Conservation (phyloP, 2,329 filamentous ascomycete genomes). For the Calcarisporium arbuscula region DNA sequence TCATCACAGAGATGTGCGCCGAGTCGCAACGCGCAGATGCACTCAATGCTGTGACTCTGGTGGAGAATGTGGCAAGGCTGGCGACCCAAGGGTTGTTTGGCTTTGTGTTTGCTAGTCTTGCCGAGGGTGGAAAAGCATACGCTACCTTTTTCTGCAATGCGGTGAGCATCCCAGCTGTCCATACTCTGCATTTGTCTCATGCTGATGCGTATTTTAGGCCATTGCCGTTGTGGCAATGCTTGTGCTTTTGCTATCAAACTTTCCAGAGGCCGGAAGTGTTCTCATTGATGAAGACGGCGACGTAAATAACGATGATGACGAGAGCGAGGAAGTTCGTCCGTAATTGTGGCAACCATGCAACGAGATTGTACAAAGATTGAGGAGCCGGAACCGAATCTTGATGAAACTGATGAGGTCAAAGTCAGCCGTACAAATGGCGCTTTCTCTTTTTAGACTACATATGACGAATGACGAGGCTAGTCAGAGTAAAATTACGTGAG, state of each 20-base stretch:
- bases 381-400: too few species aligned
- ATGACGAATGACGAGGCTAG: too few species aligned
- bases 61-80: constrained; percentile 62
- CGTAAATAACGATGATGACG: neutral
- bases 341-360: too few species aligned
- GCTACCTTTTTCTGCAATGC: constrained; percentile 64
- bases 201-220: constrained; percentile 25
- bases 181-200: neutral
- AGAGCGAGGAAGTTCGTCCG: too few species aligned
- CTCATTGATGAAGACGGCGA: constrained; percentile 23
- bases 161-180: constrained; percentile 26
- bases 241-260: constrained; percentile 35
- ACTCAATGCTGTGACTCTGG: constrained; percentile 60
- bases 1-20: constrained; percentile 66
- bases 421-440: too few species aligned
- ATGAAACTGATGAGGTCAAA: too few species aligned
- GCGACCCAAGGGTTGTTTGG: constrained; percentile 62
- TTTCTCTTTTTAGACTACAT: too few species aligned
- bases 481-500: too few species aligned
- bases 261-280: constrained; percentile 31
- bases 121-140: constrained; percentile 51
- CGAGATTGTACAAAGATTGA: too few species aligned
- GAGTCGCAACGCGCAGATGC: constrained; percentile 58
- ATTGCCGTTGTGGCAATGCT: constrained; percentile 41
- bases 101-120: constrained; percentile 57